A percentile compares a stretch with the other conserved stretches of the same genome.
These are phyloP conservation scores for Geotrichum phurueaensis DNA, from an alignment of 1,139 yeast species.

Conservation along the genomic window DNA sequence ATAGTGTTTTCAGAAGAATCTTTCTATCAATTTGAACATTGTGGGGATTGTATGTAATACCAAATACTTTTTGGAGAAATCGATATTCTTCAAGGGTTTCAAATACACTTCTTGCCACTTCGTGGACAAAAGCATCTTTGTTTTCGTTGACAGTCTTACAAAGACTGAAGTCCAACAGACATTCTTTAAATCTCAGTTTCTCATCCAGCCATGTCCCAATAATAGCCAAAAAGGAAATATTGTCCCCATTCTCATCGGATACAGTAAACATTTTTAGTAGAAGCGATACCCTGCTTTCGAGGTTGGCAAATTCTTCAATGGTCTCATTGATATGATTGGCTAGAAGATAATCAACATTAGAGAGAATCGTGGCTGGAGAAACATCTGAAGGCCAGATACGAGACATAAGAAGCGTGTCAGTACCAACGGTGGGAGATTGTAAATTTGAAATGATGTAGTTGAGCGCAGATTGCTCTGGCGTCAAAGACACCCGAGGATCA, in stretches of 20 bases:
- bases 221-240: neutral
- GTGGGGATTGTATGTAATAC: neutral
- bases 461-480: neutral
- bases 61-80: neutral
- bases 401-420: neutral
- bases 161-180: slow-evolving; percentile 1
- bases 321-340: neutral
- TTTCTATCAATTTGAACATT: neutral
- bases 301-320: neutral
- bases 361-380: neutral
- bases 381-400: neutral
- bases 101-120: neutral
- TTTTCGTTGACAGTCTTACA: neutral
- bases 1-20: neutral
- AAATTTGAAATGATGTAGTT: neutral
- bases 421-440: neutral
- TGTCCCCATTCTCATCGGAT: neutral
- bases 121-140: neutral
- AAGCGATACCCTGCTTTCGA: neutral
- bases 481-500: neutral
- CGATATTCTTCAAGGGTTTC: neutral
- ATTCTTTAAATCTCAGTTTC: neutral
- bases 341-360: neutral
- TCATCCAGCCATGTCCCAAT: slow-evolving; percentile 8
- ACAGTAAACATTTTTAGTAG: neutral